Evolutionary conservation across 331 rosid species (phyloP).

Genomic region (Malus hybrid): DNA sequence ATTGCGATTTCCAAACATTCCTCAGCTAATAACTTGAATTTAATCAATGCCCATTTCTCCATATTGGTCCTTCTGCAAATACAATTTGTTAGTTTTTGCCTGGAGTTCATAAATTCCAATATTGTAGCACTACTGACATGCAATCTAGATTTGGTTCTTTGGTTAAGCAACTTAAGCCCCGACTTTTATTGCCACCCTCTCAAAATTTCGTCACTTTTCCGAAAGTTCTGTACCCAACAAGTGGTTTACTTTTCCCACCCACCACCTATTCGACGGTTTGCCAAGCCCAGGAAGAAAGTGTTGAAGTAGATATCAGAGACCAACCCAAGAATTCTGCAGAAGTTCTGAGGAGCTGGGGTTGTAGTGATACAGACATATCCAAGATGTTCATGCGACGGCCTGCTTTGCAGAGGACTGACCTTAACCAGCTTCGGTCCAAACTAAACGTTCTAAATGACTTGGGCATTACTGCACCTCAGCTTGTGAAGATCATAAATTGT

Average conservation of each 20-base stretch:
- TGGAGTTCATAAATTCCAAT: not conserved
- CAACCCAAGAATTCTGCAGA: constrained; percentile 27
- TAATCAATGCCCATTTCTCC: not conserved
- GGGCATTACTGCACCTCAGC: constrained; percentile 51
- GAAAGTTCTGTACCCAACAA: not conserved
- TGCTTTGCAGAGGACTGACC: constrained; percentile 38
- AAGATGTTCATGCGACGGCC: constrained; percentile 43
- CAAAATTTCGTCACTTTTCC: not conserved
- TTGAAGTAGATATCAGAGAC: constrained; percentile 10
- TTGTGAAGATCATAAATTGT: constrained; percentile 57
- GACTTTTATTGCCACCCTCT: not conserved
- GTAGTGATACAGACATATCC: constrained; percentile 42
- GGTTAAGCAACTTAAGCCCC: constrained; percentile 27
- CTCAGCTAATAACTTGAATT: not conserved
- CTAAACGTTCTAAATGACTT: constrained; percentile 39
- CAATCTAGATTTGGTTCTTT: constrained; percentile 11
- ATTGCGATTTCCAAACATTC: not conserved
- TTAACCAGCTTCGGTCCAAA: constrained; percentile 34
- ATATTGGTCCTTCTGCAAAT: not conserved
- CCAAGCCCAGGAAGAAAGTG: constrained; percentile 22
- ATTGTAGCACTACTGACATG: constrained; percentile 16
- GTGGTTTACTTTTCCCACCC: constrained; percentile 15
- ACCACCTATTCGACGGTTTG: constrained; percentile 55
- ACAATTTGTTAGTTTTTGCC: not conserved
- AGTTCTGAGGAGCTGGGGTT: constrained; percentile 60